Evolutionary conservation across 2,329 filamentous ascomycete genomes (phyloP).

Genomic region (Scedosporium minutisporum): DNA sequence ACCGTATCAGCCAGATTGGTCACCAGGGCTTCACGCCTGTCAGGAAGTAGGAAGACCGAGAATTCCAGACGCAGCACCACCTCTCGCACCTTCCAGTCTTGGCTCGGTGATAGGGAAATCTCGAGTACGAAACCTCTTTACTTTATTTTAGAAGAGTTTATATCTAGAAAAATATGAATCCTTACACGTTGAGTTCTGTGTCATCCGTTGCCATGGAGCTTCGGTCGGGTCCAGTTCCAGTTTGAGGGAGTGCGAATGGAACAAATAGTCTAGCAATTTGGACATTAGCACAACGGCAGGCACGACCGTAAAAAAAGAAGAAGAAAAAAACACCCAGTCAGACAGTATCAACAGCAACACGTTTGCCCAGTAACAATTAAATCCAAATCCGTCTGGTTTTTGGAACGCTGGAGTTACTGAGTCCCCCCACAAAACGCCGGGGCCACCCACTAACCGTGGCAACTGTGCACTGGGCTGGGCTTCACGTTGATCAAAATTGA

Average conservation of each 20-base stretch:
- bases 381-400: background rate
- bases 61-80: background rate
- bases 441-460: background rate
- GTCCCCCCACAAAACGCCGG: background rate
- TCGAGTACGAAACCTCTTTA: background rate
- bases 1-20: background rate
- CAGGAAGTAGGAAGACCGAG: background rate
- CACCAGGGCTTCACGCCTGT: background rate
- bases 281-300: background rate
- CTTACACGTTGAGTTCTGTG: too few relatives aligned
- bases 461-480: background rate
- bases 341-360: background rate
- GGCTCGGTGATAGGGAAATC: background rate
- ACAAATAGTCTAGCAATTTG: background rate
- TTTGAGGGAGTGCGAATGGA: background rate
- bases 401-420: background rate
- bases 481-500: background rate
- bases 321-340: background rate
- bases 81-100: background rate
- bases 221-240: background rate
- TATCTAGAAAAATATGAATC: too few relatives aligned
- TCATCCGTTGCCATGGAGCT: background rate
- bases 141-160: background rate
- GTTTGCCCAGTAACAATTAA: background rate
- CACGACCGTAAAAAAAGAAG: background rate